Evolutionary conservation across 352 stramenopile genomes (phyloP).

Genomic region (Phytopythium oedochilum): DNA sequence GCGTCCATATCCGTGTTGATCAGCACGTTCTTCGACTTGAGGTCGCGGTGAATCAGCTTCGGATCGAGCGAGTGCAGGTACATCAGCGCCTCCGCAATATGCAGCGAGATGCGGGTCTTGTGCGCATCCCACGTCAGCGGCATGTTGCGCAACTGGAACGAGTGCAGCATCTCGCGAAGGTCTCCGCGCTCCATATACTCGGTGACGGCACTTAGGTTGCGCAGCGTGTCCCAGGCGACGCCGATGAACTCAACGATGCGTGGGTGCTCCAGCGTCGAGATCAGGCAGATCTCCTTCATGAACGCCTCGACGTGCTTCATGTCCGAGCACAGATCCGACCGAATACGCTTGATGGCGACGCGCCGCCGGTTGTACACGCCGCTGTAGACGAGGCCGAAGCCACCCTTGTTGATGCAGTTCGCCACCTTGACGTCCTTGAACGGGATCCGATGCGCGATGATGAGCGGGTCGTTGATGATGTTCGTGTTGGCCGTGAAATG

Average conservation of each 20-base stretch:
- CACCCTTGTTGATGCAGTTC: slow-evolving; percentile 58
- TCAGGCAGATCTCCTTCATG: slow-evolving; percentile 63
- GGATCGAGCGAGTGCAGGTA: slow-evolving; percentile 68
- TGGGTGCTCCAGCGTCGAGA: slow-evolving; percentile 49
- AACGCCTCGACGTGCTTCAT: slow-evolving; percentile 59
- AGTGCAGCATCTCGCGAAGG: slow-evolving; percentile 50
- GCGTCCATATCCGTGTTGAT: slow-evolving; percentile 43
- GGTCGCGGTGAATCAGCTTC: slow-evolving; percentile 45
- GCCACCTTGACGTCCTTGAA: slow-evolving; percentile 56
- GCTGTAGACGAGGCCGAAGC: slow-evolving; percentile 58
- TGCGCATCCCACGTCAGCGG: slow-evolving; percentile 40
- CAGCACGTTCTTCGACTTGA: slow-evolving; percentile 41
- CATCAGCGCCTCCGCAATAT: slow-evolving; percentile 53
- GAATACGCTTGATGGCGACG: slow-evolving; percentile 67
- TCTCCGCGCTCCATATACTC: slow-evolving; percentile 77
- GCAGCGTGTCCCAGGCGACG: slow-evolving; percentile 55
- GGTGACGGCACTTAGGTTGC: slow-evolving; percentile 50
- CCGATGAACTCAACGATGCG: slow-evolving; percentile 68
- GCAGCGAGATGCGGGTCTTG: slow-evolving; percentile 46
- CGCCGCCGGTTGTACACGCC: slow-evolving; percentile 52
- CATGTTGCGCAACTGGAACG: slow-evolving; percentile 37
- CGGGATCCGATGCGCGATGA: slow-evolving; percentile 53
- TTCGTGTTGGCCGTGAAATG: slow-evolving; percentile 46
- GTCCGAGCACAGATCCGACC: slow-evolving; percentile 36
- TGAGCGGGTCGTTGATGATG: slow-evolving; percentile 58